A percentile compares a stretch with the other conserved stretches of the same genome.
Evolutionary conservation across 176 grass and related monocot species (phyloP).

Genomic region (Rhynchospora tenuis): DNA sequence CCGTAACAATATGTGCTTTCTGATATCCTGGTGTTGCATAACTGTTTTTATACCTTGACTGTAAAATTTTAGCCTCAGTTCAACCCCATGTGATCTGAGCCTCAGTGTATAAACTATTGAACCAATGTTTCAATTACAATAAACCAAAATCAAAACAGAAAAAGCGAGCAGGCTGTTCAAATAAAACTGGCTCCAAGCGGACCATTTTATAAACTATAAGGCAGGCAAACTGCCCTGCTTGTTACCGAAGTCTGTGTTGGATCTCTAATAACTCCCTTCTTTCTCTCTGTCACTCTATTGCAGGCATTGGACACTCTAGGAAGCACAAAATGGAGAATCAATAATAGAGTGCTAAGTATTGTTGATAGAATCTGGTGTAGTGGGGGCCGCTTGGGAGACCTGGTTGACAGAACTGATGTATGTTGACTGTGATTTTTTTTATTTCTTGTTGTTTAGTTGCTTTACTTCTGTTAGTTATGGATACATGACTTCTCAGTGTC

Average conservation of each 20-base stretch:
- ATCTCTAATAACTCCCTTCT: neutral
- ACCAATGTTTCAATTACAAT: neutral
- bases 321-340: conserved; percentile 88
- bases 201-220: neutral
- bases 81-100: neutral
- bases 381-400: conserved; percentile 72
- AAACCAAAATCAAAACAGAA: neutral
- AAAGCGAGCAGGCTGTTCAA: neutral
- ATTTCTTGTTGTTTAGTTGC: neutral
- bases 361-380: conserved; percentile 95
- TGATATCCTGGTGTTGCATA: neutral
- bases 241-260: neutral
- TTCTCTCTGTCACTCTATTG: conserved; percentile 16
- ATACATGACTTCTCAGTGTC: neutral
- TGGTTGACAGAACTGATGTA: conserved; percentile 85
- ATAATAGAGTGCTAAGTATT: conserved; percentile 86
- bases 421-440: conserved; percentile 31
- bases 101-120: neutral
- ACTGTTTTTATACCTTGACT: neutral
- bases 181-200: neutral
- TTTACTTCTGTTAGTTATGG: neutral
- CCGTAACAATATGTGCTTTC: neutral
- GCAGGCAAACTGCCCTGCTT: neutral
- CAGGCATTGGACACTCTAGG: conserved; percentile 96
- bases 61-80: neutral